These are phyloP conservation scores for Ogataea philodendri DNA, from an alignment of 805 yeast genomes.

Conservation along the genomic window DNA sequence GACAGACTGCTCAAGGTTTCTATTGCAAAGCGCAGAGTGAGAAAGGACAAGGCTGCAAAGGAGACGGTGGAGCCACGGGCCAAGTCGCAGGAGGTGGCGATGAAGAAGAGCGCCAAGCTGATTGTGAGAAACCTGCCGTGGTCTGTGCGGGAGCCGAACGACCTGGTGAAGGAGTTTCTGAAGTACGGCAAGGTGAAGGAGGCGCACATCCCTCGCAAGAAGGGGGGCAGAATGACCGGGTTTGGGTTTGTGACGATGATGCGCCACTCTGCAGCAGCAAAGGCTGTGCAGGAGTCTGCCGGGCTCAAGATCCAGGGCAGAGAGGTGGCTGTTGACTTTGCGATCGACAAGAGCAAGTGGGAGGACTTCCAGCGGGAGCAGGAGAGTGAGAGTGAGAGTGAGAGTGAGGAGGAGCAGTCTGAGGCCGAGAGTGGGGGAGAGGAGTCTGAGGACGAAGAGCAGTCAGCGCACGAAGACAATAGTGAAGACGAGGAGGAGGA, in stretches of 20 bases:
- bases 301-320: slow-evolving; percentile 86
- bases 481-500: slow-evolving; percentile 34
- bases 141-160: slow-evolving; percentile 81
- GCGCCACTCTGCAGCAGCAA: slow-evolving; percentile 70
- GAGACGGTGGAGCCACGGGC: slow-evolving; percentile 25
- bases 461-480: slow-evolving; percentile 33
- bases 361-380: slow-evolving; percentile 49
- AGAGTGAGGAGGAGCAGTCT: slow-evolving; percentile 36
- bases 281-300: slow-evolving; percentile 70
- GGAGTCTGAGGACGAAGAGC: slow-evolving; percentile 35
- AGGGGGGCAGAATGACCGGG: slow-evolving; percentile 88
- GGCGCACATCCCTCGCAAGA: slow-evolving; percentile 83
- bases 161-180: slow-evolving; percentile 64
- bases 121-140: slow-evolving; percentile 94
- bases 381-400: slow-evolving; percentile 40
- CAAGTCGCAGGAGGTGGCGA: slow-evolving; percentile 24
- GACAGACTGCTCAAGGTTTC: slow-evolving; percentile 72
- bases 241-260: slow-evolving; percentile 94
- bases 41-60: slow-evolving; percentile 40
- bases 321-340: slow-evolving; percentile 91
- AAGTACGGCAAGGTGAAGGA: slow-evolving; percentile 85
- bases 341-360: slow-evolving; percentile 87
- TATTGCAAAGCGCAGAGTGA: slow-evolving; percentile 88
- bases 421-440: slow-evolving; percentile 37
- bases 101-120: slow-evolving; percentile 70